phyloP scores from a whole-genome alignment of 2,329 filamentous ascomycete genomes.

The Penicillium sp. region DNA sequence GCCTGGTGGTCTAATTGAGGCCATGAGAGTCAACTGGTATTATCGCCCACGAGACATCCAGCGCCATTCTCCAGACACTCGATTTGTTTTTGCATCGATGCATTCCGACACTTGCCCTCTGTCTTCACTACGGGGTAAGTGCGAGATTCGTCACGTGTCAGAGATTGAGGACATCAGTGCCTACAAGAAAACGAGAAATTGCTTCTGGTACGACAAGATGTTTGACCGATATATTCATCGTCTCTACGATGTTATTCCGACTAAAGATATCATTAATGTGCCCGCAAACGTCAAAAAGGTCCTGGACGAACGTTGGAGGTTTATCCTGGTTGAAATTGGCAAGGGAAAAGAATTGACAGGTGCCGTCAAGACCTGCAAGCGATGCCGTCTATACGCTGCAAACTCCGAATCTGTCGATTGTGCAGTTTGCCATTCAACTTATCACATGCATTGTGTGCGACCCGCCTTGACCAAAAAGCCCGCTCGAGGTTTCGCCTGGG shows the following conservation, averaged over 20 bases:
- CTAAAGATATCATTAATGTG: conserved; percentile 89
- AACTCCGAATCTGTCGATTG: conserved; percentile 97
- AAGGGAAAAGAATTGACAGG: conserved; percentile 93
- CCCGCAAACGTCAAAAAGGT: conserved; percentile 93
- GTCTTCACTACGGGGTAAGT: conserved; percentile 89
- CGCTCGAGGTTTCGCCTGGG: conserved; percentile 96
- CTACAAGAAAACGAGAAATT: conserved; percentile 80
- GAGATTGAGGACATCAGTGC: conserved; percentile 80
- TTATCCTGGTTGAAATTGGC: conserved; percentile 88
- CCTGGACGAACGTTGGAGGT: conserved; percentile 94
- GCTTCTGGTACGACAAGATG: conserved; percentile 95
- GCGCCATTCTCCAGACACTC: conserved; percentile 85
- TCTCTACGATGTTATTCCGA: conserved; percentile 95
- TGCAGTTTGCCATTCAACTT: conserved; percentile 89
- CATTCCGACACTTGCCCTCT: conserved; percentile 95
- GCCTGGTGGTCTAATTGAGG: conserved; percentile 70
- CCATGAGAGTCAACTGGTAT: conserved; percentile 95
- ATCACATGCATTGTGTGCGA: conserved; percentile 97
- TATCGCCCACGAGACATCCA: conserved; percentile 95
- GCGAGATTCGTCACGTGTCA: conserved; percentile 80
- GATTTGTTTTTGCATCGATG: conserved; percentile 94
- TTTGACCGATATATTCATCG: conserved; percentile 98
- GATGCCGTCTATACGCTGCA: conserved; percentile 86
- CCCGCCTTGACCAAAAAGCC: conserved; percentile 93
- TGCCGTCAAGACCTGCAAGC: conserved; percentile 93